Conservation (phyloP, 768 basidiomycete species). For the Steccherinum ochraceum region DNA sequence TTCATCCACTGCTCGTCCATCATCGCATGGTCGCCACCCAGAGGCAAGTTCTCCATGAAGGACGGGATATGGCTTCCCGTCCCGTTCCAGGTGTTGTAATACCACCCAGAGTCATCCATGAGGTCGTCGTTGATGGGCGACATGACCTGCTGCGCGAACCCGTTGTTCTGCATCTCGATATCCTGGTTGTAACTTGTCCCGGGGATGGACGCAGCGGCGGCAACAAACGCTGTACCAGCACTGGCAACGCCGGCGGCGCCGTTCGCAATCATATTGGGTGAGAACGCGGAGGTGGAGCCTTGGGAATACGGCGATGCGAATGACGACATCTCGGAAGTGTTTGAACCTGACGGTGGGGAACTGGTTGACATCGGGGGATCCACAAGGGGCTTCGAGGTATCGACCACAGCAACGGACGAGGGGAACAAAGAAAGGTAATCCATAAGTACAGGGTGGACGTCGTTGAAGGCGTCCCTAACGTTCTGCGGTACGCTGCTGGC, state of each 20-base stretch:
- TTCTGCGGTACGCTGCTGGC: slow-evolving; percentile 14
- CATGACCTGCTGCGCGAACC: background rate
- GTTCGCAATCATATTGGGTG: background rate
- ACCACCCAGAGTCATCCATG: slow-evolving; percentile 31
- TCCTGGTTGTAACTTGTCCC: background rate
- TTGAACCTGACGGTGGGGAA: slow-evolving; percentile 6
- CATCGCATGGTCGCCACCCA: slow-evolving; percentile 8
- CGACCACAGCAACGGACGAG: slow-evolving; percentile 24
- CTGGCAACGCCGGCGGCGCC: background rate
- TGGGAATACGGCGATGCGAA: background rate
- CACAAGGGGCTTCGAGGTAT: slow-evolving; percentile 9
- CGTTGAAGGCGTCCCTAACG: slow-evolving; percentile 23
- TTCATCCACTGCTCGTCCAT: slow-evolving; percentile 64
- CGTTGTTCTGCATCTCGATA: background rate
- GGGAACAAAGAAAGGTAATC: slow-evolving; percentile 47
- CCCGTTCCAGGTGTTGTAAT: slow-evolving; percentile 16
- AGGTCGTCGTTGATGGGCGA: background rate
- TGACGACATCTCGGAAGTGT: slow-evolving; percentile 1
- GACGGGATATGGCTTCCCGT: too few species aligned
- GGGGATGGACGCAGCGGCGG: background rate
- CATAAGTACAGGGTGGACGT: slow-evolving; percentile 62
- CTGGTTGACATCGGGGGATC: background rate
- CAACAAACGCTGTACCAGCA: background rate
- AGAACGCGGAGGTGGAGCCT: background rate
- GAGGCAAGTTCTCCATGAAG: slow-evolving; percentile 45